Conservation (phyloP, 2,329 filamentous ascomycete genomes). For the Ophiostoma angusticollis region DNA sequence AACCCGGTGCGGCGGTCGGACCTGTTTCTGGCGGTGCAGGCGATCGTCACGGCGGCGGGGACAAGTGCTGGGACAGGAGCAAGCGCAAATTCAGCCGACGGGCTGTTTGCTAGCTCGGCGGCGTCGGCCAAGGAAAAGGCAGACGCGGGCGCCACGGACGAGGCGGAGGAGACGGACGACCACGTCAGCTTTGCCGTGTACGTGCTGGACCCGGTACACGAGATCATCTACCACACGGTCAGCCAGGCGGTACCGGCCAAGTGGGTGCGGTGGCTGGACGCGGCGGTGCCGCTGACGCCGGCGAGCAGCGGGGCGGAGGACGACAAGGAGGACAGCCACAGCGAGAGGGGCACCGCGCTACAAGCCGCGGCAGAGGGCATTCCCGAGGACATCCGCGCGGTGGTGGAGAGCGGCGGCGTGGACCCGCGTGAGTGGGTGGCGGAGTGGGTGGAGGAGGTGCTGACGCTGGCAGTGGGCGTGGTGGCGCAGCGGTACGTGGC, state of each 20-base stretch:
- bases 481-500: conserved; percentile 94
- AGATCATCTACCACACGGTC: conserved; percentile 72
- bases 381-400: conserved; percentile 77
- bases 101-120: conserved; percentile 49
- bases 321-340: conserved; percentile 19
- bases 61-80: too few relatives aligned
- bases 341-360: neutral
- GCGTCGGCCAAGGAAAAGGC: conserved; percentile 40
- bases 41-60: conserved; percentile 39
- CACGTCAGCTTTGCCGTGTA: conserved; percentile 64
- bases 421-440: conserved; percentile 95
- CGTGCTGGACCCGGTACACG: conserved; percentile 78
- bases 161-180: conserved; percentile 44
- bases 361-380: conserved; percentile 25
- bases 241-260: conserved; percentile 72
- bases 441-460: conserved; percentile 87
- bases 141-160: conserved; percentile 56
- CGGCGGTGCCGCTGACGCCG: conserved; percentile 45
- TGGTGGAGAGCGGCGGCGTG: conserved; percentile 61
- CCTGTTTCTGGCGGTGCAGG: conserved; percentile 91
- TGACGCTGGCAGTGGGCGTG: conserved; percentile 66
- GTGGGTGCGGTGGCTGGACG: conserved; percentile 89
- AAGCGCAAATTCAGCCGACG: too few relatives aligned
- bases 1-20: conserved; percentile 90
- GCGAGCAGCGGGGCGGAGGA: conserved; percentile 26